Evolutionary conservation across 805 yeast genomes (phyloP), one percentile per base, ranked within the genome.

Genomic region (Schizosaccharomyces japonicus): DNA sequence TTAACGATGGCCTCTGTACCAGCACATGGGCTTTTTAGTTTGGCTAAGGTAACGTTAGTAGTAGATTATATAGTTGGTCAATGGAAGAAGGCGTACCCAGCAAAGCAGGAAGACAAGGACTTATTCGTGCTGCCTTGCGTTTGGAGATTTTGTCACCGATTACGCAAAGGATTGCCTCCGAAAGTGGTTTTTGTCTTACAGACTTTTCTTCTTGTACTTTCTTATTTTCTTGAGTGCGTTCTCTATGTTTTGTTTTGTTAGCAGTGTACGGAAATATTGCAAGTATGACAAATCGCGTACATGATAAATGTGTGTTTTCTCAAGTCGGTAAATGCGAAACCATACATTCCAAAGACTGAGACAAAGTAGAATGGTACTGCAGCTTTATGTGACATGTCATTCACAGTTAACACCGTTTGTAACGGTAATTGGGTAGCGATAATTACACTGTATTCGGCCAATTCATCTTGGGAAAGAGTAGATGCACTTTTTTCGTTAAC

Each of bases 241-340:
- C 42, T 8, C 42, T 36, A 19, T 1, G 13, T 19, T 19, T 15
- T 7, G 36, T 32, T 32, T 15, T 17, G 5, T 13, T 32, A n/a
- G n/a, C n/a, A n/a, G n/a, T n/a, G n/a, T n/a, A n/a, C n/a, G n/a
- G n/a, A n/a, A n/a, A n/a, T n/a, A 5, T 3, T 6, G 11, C 13
- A 31, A 31, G 15, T 4, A 7, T 4, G 15, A 5, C 10, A 31
- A 4, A 3, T 10, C 3, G 27, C 33, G 19, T 42, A 27, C 46
- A 29, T 17, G 17, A 27, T 30, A 29, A 42, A 42, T 26, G 67
- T 65, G 60, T 81, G 83, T 44, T 66, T 59, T 8, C 82, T 71
- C 51, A 87, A 66, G 60, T 90, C 99, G 2, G 75, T 74, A 57
- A 85, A 78, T 1, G 82, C 69, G 56, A 73, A 80, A 1, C 94